These are phyloP conservation scores for Cupressus sempervirens DNA, from an alignment of 75 land plant species.

Conservation along the genomic window DNA sequence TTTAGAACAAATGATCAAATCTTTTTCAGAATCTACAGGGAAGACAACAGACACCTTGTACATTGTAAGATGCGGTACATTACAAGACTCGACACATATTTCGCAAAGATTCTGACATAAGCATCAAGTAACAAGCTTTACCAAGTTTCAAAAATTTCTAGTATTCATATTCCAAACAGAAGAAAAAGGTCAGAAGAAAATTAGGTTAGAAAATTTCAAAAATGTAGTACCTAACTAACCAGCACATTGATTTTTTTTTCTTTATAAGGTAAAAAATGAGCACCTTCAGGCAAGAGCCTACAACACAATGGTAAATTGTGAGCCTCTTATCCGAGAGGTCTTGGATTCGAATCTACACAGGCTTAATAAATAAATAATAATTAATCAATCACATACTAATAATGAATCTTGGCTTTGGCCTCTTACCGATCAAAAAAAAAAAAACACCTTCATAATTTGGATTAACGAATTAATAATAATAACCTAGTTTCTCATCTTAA, in stretches of 20 bases:
- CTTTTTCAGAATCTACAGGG: not conserved
- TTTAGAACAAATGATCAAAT: not conserved
- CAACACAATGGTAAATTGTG: no score
- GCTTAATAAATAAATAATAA: no score
- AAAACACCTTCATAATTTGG: not conserved
- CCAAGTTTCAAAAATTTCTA: not conserved
- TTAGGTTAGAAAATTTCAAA: no score
- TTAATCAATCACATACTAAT: no score
- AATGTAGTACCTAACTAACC: not conserved
- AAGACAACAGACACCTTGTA: conserved; percentile 5
- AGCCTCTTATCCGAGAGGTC: no score
- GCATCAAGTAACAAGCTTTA: not conserved
- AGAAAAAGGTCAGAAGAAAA: not conserved
- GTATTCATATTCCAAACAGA: not conserved
- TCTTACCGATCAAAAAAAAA: no score
- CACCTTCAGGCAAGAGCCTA: no score
- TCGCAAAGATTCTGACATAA: not conserved
- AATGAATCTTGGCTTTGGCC: no score
- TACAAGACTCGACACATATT: not conserved
- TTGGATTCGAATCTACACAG: no score
- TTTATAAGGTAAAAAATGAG: not conserved
- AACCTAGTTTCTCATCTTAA: not conserved
- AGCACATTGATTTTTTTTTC: not conserved
- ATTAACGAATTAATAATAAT: not conserved
- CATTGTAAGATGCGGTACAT: not conserved